Evolutionary conservation across 164 flowering plant genomes (phyloP), one percentile per base, ranked within the genome.

Genomic region (Chloranthus sessilifolius): DNA sequence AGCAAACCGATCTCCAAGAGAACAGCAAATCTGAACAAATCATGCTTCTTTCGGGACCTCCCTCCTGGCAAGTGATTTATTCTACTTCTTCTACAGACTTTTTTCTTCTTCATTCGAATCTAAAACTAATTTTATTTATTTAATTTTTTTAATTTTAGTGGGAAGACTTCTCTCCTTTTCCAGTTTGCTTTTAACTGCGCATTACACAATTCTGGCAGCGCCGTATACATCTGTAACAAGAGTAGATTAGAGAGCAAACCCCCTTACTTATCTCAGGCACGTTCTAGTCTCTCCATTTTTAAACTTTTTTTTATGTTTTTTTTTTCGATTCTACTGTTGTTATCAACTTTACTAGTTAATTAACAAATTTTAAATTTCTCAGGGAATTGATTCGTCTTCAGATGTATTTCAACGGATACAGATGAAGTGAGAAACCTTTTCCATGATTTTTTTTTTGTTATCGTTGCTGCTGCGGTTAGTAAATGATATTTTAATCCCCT

Each of bases 151-250:
- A 7, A 6, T 50, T 20, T 4, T 73, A 86, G 95, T 5, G 97
- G 97, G 38, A 90, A 90, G 64, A 86, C 97, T 11, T 90, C 97
- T 1, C 58, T 90, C 29, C 78, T 81, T 0, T 87, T 86, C 71
- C 97, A 90, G 65, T 90, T 74, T 58, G 94, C 94, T 17, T 58
- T 75, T 33, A 90, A 86, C 66, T 39, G 61, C 6, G 82, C 80
- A 6, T 10, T 45, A 38, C 53, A 61, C 4, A 47, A 46, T 50
- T 12, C 24, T 16, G 26, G 38, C 28, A 29, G 50, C 0, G 95
- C 83, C 5, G 76, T 82, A 15, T 81, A 87, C 72, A 66, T 90
- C 19, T 86, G 90, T 78, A 74, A 71, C 59, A 80, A 76, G 12
- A 59, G 75, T 56, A 78, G 64, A 52, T 60, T 91, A 27, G 77